phyloP scores from a whole-genome alignment of 1,139 yeast species.

The Pneumocystis canis region DNA sequence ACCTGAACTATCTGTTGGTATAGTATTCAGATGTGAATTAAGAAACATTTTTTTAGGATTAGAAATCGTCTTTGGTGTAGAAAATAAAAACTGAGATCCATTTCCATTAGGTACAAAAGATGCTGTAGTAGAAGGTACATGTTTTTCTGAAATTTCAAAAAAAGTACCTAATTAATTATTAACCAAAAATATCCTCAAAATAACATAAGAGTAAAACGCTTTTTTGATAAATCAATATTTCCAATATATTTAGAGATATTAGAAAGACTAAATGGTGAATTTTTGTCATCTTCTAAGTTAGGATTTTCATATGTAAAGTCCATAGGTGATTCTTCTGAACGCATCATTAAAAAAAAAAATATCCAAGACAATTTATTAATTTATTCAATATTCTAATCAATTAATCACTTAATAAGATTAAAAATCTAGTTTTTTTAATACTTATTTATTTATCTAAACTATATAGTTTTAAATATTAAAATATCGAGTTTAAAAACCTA shows the following conservation, averaged over 20 bases:
- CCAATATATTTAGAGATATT: background rate
- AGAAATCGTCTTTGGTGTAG: constrained; percentile 1
- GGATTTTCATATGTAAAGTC: constrained; percentile 13
- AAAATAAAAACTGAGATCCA: constrained; percentile 3
- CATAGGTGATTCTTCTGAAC: constrained; percentile 12
- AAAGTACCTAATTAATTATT: background rate
- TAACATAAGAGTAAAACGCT: background rate
- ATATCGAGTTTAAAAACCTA: too few relatives aligned
- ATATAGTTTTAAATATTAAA: too few relatives aligned
- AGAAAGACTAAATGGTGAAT: constrained; percentile 8
- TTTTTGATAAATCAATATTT: background rate
- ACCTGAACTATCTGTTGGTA: background rate
- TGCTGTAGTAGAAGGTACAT: constrained; percentile 2
- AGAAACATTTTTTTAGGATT: constrained; percentile 2
- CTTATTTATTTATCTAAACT: too few relatives aligned
- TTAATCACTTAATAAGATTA: too few relatives aligned
- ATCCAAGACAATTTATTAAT: background rate
- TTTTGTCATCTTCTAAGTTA: constrained; percentile 5
- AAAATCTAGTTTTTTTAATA: too few relatives aligned
- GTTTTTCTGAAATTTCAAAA: constrained; percentile 3
- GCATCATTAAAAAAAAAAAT: background rate
- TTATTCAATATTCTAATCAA: background rate
- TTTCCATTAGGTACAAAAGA: constrained; percentile 2
- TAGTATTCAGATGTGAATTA: background rate
- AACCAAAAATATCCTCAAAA: background rate